phyloP scores from a whole-genome alignment of 208 protist species.

The Polymyxa betae region DNA sequence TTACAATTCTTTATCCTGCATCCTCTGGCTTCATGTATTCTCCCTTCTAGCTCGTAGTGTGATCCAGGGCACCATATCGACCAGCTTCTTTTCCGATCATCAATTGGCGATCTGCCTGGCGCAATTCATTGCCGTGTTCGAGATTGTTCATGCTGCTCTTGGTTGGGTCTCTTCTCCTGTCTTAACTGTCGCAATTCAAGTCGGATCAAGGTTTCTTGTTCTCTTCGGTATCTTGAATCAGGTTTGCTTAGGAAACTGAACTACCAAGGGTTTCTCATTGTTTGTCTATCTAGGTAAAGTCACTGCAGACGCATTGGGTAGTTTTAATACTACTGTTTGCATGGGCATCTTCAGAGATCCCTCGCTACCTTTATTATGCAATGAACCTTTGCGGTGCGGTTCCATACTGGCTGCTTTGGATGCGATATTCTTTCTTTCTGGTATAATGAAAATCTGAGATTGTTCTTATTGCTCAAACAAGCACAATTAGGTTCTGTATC shows the following conservation, averaged over 20 bases:
- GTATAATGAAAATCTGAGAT: neutral
- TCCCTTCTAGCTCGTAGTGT: too few species aligned
- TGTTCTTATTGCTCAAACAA: neutral
- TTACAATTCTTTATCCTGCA: too few species aligned
- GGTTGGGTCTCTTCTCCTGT: constrained; percentile 22
- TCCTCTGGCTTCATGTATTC: too few species aligned
- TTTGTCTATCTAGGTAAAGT: neutral
- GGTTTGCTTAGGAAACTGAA: neutral
- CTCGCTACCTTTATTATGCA: constrained; percentile 51
- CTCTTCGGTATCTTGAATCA: neutral
- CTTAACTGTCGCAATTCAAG: constrained; percentile 20
- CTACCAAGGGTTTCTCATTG: neutral
- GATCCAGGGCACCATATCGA: too few species aligned
- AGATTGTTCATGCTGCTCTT: constrained; percentile 6
- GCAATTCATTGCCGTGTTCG: constrained; percentile 28
- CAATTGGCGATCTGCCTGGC: too few species aligned
- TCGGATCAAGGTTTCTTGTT: constrained; percentile 4
- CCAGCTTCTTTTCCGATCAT: too few species aligned
- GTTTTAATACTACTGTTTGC: neutral
- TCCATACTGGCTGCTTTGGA: constrained; percentile 40
- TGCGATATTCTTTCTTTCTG: constrained; percentile 46
- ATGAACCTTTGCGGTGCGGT: constrained; percentile 4
- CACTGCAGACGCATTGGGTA: neutral
- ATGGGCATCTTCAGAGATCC: constrained; percentile 25
- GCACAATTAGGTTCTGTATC: constrained; percentile 4